A percentile compares a stretch with the other conserved stretches of the same genome.
phyloP scores from a whole-genome alignment of 2,329 filamentous ascomycete genomes.

The Xylaria digitata region DNA sequence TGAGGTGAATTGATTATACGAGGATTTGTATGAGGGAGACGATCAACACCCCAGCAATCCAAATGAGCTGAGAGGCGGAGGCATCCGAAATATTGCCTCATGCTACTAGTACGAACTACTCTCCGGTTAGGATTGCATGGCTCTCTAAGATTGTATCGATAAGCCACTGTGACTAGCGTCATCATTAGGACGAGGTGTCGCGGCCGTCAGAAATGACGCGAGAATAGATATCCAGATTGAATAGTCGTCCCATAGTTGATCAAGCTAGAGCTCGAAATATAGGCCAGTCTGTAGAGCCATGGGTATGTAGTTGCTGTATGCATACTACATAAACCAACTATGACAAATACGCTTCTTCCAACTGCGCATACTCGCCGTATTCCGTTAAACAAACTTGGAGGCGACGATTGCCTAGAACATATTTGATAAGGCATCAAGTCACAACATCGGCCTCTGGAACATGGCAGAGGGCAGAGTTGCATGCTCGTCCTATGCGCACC shows the following conservation, averaged over 20 bases:
- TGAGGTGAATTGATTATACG: background rate
- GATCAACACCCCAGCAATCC: background rate
- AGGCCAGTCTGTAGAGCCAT: background rate
- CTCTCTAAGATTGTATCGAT: background rate
- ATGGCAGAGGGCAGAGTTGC: background rate
- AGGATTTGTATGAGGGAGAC: background rate
- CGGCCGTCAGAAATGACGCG: background rate
- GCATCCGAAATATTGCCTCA: background rate
- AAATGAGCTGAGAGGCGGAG: slow-evolving; percentile 4
- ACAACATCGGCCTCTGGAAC: background rate
- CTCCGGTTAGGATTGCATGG: background rate
- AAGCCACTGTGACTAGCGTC: background rate
- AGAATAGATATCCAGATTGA: background rate
- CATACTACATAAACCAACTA: slow-evolving; percentile 5
- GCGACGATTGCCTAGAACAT: background rate
- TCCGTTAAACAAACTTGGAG: background rate
- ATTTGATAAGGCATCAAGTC: background rate
- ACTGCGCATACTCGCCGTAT: background rate
- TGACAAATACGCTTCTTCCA: slow-evolving; percentile 13
- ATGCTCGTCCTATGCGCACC: background rate
- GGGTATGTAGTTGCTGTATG: background rate
- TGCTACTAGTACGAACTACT: background rate
- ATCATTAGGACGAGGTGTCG: background rate
- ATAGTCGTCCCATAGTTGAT: background rate
- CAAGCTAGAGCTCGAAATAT: background rate